phyloP scores from a whole-genome alignment of 495 filamentous ascomycete genomes.

The Extremus antarcticus region DNA sequence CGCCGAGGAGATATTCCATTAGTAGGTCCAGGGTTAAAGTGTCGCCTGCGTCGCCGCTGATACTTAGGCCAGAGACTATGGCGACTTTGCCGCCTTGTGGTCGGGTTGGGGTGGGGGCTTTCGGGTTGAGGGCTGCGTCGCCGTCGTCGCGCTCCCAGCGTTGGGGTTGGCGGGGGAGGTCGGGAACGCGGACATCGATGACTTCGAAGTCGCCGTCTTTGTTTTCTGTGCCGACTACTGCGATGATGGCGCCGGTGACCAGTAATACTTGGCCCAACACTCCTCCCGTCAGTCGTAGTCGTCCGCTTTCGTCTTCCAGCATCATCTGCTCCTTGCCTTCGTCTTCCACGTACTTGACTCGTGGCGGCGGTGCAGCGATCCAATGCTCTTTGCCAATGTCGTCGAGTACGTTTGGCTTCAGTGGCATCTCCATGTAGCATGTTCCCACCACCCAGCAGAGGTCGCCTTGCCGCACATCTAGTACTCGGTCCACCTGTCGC shows the following conservation, averaged over 20 bases:
- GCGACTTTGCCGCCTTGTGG: slow-evolving; percentile 49
- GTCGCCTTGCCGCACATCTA: slow-evolving; percentile 92
- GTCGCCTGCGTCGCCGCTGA: slow-evolving; percentile 62
- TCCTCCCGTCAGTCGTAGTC: slow-evolving; percentile 67
- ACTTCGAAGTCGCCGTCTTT: slow-evolving; percentile 85
- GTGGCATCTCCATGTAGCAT: slow-evolving; percentile 89
- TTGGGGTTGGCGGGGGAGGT: slow-evolving; percentile 67
- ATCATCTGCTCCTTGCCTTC: slow-evolving; percentile 44
- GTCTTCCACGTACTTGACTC: slow-evolving; percentile 60
- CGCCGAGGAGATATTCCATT: slow-evolving; percentile 79
- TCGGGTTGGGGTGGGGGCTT: slow-evolving; percentile 35
- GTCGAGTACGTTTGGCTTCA: slow-evolving; percentile 95
- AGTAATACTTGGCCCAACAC: slow-evolving; percentile 53
- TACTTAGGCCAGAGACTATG: slow-evolving; percentile 76
- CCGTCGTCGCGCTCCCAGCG: slow-evolving; percentile 56
- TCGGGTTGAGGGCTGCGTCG: slow-evolving; percentile 22
- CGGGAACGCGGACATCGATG: slow-evolving; percentile 76
- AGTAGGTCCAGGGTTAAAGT: slow-evolving; percentile 64
- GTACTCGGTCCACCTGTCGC: slow-evolving; percentile 65
- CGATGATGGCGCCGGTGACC: slow-evolving; percentile 84
- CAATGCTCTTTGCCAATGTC: slow-evolving; percentile 90
- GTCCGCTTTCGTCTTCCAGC: slow-evolving; percentile 92
- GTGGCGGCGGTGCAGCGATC: slow-evolving; percentile 70
- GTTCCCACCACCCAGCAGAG: slow-evolving; percentile 93
- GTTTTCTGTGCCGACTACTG: slow-evolving; percentile 88